These are phyloP conservation scores for Rhypophila decipiens DNA, from an alignment of 495 filamentous ascomycete genomes.

Conservation along the genomic window DNA sequence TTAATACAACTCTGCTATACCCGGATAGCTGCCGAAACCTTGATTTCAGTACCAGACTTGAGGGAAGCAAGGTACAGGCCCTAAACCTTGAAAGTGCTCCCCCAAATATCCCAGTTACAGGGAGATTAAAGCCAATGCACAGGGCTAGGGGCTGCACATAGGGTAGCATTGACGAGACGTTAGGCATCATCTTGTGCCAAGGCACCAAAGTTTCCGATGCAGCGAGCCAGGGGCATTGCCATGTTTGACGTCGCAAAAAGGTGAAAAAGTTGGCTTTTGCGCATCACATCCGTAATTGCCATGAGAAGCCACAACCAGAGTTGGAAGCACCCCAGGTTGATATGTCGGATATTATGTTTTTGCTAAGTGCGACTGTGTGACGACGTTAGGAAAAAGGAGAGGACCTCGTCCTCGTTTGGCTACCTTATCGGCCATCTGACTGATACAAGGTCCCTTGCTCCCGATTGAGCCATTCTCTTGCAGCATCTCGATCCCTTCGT, in stretches of 20 bases:
- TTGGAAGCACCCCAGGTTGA: slow-evolving; percentile 24
- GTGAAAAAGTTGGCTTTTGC: slow-evolving; percentile 9
- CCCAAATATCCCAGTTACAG: slow-evolving; percentile 3
- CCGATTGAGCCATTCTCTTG: no score
- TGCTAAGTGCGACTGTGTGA: background rate
- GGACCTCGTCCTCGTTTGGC: no score
- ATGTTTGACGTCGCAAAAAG: slow-evolving; percentile 7
- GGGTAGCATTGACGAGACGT: slow-evolving; percentile 13
- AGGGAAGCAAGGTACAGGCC: no score
- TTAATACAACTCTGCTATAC: background rate
- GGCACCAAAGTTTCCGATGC: slow-evolving; percentile 1
- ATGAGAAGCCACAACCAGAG: slow-evolving; percentile 5
- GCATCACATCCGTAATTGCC: slow-evolving; percentile 11
- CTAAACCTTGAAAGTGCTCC: no score
- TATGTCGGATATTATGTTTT: slow-evolving; percentile 11
- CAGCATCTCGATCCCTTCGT: no score
- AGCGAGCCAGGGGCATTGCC: background rate
- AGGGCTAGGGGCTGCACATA: background rate
- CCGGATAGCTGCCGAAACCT: background rate
- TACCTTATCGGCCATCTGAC: no score
- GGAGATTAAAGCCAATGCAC: background rate
- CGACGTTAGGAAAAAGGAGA: no score
- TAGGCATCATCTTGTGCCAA: background rate
- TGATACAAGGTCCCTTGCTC: no score
- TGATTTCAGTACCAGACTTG: no score